These are phyloP conservation scores for Saccharomycopsis microspora DNA, from an alignment of 805 yeast species.

Conservation along the genomic window DNA sequence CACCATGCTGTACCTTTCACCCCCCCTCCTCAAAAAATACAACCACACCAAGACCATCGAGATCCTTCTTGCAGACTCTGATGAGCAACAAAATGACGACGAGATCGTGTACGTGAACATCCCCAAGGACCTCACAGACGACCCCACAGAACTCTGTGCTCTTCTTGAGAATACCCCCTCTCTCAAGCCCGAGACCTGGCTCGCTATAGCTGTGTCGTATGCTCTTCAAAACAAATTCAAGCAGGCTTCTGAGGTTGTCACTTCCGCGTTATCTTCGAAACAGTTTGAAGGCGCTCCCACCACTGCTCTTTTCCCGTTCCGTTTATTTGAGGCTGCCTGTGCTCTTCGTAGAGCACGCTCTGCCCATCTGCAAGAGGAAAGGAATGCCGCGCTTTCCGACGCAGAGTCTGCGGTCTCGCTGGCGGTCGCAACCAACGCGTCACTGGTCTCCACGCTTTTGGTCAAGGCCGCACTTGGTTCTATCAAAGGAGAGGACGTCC, in stretches of 20 bases:
- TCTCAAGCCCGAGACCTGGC: constrained; percentile 62
- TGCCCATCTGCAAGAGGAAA: constrained; percentile 19
- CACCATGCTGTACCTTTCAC: too few relatives aligned
- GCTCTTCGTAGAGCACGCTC: constrained; percentile 34
- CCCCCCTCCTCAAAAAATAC: constrained; percentile 5
- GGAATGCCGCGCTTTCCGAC: constrained; percentile 23
- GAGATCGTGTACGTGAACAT: constrained; percentile 82
- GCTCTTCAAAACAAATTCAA: constrained; percentile 44
- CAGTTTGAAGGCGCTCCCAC: constrained; percentile 23
- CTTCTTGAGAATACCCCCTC: constrained; percentile 75
- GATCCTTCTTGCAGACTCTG: constrained; percentile 10
- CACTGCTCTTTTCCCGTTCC: constrained; percentile 35
- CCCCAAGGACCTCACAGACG: constrained; percentile 63
- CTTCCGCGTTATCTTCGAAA: constrained; percentile 37
- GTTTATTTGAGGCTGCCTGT: constrained; percentile 66
- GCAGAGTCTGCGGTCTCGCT: constrained; percentile 37
- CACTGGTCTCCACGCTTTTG: constrained; percentile 8
- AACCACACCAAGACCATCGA: constrained; percentile 13
- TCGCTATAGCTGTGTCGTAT: constrained; percentile 72
- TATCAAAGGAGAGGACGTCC: constrained; percentile 5
- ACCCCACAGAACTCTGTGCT: constrained; percentile 71
- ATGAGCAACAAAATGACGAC: constrained; percentile 10
- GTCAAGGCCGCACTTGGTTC: constrained; percentile 8
- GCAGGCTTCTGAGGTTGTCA: constrained; percentile 55
- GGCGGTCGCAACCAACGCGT: constrained; percentile 26